Conservation (phyloP, 306 rosid species). For the Sophora flavescens region DNA sequence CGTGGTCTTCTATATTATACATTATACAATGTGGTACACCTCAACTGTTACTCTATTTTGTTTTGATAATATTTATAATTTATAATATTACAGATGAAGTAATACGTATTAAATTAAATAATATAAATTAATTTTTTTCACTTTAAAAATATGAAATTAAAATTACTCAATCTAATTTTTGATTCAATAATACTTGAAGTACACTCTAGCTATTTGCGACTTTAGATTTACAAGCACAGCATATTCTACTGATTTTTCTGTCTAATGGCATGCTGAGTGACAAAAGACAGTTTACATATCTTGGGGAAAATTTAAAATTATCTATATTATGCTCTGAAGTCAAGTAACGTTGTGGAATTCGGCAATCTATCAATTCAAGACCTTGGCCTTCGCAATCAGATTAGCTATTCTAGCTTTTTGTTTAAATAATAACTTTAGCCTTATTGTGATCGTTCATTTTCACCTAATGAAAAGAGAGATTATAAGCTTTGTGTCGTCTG, state of each 20-base stretch:
- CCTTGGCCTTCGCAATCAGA: constrained; percentile 47
- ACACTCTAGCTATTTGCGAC: not conserved
- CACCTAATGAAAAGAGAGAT: constrained; percentile 54
- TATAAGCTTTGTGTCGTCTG: constrained; percentile 36
- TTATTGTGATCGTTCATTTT: constrained; percentile 50
- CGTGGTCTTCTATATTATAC: not conserved
- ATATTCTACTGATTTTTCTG: constrained; percentile 29
- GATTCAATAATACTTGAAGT: not conserved
- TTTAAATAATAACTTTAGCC: constrained; percentile 28
- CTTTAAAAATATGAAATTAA: no score
- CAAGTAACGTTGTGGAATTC: constrained; percentile 46
- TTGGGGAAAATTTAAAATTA: constrained; percentile 18
- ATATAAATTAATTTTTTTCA: no score
- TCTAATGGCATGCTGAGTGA: constrained; percentile 34
- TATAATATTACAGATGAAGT: no score
- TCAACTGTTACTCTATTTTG: not conserved
- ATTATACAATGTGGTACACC: no score
- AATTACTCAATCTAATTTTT: no score
- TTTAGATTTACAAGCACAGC: constrained; percentile 47
- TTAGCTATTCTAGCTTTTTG: constrained; percentile 18
- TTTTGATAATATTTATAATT: no score
- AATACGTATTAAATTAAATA: no score
- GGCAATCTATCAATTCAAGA: constrained; percentile 48
- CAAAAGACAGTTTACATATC: constrained; percentile 32
- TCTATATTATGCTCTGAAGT: constrained; percentile 43